These are phyloP conservation scores for Aspergillus sp. DNA, from an alignment of 2,329 filamentous ascomycete species.

Conservation along the genomic window DNA sequence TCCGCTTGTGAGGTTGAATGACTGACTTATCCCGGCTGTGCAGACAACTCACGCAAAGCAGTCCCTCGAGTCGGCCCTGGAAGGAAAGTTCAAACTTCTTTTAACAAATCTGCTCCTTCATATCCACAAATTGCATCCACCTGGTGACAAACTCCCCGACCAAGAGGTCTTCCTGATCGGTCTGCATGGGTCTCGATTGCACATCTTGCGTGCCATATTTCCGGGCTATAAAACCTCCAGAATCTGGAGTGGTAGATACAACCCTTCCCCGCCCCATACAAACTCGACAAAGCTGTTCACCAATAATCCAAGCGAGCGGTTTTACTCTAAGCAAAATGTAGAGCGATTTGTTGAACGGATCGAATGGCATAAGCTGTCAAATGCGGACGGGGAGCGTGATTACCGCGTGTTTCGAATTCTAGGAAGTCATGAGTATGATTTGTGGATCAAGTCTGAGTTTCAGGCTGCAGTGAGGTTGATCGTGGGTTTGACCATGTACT, in stretches of 20 bases:
- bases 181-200: conserved; percentile 28
- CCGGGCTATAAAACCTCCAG: conserved; percentile 27
- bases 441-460: conserved; percentile 26
- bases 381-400: conserved; percentile 16
- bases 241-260: conserved; percentile 22
- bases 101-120: conserved; percentile 25
- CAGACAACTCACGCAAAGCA: conserved; percentile 18
- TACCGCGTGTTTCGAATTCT: conserved; percentile 23
- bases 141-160: conserved; percentile 27
- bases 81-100: conserved; percentile 27
- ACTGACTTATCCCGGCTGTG: not conserved
- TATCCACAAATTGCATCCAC: conserved; percentile 15
- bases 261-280: not conserved
- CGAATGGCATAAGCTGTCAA: conserved; percentile 14
- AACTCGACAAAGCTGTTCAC: not conserved
- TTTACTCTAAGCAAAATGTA: conserved; percentile 18
- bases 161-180: conserved; percentile 31
- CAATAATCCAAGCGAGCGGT: conserved; percentile 4
- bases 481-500: conserved; percentile 23
- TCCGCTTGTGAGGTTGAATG: not conserved
- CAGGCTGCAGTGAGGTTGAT: conserved; percentile 16
- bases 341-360: conserved; percentile 17
- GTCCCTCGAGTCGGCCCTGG: conserved; percentile 16
- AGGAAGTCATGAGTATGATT: conserved; percentile 27
- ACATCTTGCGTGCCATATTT: conserved; percentile 29